A percentile compares a stretch with the other conserved stretches of the same genome.
Evolutionary conservation across 805 yeast species (phyloP).

Genomic region (Hanseniaspora lindneri): DNA sequence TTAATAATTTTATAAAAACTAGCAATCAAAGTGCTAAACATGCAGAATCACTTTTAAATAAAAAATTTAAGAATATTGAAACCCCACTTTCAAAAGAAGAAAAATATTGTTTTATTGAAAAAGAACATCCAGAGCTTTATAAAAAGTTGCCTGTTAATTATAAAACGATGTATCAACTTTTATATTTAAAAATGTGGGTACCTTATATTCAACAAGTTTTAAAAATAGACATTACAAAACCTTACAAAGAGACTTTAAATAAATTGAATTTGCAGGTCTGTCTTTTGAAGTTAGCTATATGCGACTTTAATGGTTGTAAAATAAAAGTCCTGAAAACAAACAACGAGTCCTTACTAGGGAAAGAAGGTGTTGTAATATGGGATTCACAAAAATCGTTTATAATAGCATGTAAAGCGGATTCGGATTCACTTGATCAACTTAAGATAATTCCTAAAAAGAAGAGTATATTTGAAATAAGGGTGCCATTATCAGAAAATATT

Average conservation of each 20-base stretch:
- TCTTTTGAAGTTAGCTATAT: conserved; percentile 51
- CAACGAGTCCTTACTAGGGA: conserved; percentile 47
- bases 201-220: conserved; percentile 50
- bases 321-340: conserved; percentile 47
- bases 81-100: conserved; percentile 17
- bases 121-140: conserved; percentile 20
- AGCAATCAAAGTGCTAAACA: conserved; percentile 24
- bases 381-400: conserved; percentile 61
- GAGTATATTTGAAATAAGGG: conserved; percentile 45
- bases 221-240: conserved; percentile 22
- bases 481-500: conserved; percentile 26
- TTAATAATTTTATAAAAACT: conserved; percentile 16
- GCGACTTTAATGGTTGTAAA: conserved; percentile 72
- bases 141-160: conserved; percentile 33
- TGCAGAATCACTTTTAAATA: conserved; percentile 23
- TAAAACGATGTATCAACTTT: conserved; percentile 29
- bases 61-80: conserved; percentile 1
- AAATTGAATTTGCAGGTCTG: conserved; percentile 26
- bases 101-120: conserved; percentile 22
- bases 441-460: conserved; percentile 57
- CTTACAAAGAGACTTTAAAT: conserved; percentile 14
- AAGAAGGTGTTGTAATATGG: conserved; percentile 68
- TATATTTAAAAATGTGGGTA: conserved; percentile 59
- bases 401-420: conserved; percentile 40
- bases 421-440: conserved; percentile 47